These are phyloP conservation scores for Puccinia horiana DNA, from an alignment of 1,284 basidiomycete species.

Conservation along the genomic window DNA sequence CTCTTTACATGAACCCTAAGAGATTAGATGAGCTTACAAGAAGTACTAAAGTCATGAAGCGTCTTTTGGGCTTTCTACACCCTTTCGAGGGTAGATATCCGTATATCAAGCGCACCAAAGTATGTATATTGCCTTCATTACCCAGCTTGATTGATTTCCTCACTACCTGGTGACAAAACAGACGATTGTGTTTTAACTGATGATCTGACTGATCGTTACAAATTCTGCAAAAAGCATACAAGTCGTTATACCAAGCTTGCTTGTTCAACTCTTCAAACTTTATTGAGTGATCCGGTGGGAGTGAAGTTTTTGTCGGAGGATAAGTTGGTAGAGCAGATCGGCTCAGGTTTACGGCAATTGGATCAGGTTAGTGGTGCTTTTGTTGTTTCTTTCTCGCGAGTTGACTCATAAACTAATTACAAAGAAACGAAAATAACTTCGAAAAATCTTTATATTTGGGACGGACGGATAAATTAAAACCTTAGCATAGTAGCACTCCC, in stretches of 20 bases:
- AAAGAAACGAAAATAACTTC: constrained; percentile 55
- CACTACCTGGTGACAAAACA: not conserved
- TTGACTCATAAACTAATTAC: not conserved
- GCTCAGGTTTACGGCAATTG: constrained; percentile 83
- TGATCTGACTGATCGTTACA: not conserved
- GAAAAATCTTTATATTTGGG: not conserved
- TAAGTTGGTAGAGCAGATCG: constrained; percentile 79
- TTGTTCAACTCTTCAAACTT: constrained; percentile 76
- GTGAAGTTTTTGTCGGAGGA: constrained; percentile 82
- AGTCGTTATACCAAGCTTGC: constrained; percentile 72
- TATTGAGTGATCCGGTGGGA: constrained; percentile 81
- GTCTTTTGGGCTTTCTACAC: constrained; percentile 88
- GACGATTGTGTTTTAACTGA: not conserved
- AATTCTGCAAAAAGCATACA: constrained; percentile 60
- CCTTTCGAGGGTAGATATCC: constrained; percentile 85
- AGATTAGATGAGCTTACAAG: constrained; percentile 94
- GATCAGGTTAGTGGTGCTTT: constrained; percentile 70
- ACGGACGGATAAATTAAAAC: not conserved
- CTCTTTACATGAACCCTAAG: constrained; percentile 77
- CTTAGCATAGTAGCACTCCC: constrained; percentile 23
- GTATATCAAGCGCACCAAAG: constrained; percentile 73
- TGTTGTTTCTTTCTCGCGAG: not conserved
- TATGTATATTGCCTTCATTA: constrained; percentile 56
- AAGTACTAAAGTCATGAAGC: constrained; percentile 80
- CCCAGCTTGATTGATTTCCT: not conserved